Conservation (phyloP, 768 basidiomycete genomes). For the Lactifluus subvellereus region DNA sequence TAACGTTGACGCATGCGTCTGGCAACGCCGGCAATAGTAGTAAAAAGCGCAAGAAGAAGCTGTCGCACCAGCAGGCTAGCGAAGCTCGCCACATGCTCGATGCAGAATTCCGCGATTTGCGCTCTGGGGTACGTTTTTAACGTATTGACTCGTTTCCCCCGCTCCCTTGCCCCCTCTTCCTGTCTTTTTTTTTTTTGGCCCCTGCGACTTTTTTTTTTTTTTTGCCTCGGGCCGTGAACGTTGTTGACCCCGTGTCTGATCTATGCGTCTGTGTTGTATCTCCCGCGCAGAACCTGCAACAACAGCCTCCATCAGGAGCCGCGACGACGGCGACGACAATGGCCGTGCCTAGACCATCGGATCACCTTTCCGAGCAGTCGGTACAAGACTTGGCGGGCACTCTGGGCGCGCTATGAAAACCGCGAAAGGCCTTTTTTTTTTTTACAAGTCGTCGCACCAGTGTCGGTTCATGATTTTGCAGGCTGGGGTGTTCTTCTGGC, state of each 20-base stretch:
- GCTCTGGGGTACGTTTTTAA: neutral
- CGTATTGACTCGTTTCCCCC: neutral
- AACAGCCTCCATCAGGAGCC: neutral
- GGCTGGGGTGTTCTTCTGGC: neutral
- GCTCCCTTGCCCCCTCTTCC: neutral
- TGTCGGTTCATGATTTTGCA: neutral
- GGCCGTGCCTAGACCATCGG: neutral
- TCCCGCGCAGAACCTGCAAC: neutral
- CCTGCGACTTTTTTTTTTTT: too few relatives aligned
- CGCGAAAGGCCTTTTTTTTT: neutral
- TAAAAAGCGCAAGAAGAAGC: neutral
- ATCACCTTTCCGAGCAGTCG: neutral
- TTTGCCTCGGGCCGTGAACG: neutral
- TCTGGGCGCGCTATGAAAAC: neutral
- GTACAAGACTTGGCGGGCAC: slow-evolving; percentile 9
- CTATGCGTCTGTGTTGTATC: neutral
- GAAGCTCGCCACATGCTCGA: slow-evolving; percentile 10
- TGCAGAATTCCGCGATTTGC: slow-evolving; percentile 9
- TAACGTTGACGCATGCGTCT: neutral
- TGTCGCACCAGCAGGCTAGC: slow-evolving; percentile 5
- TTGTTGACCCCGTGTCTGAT: neutral
- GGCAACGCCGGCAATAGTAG: neutral
- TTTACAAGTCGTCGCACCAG: neutral
- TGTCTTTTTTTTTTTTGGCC: neutral
- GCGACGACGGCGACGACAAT: neutral